A percentile compares a stretch with the other conserved stretches of the same genome.
Conservation (phyloP, 108 stramenopile species). For the Nannochloropsis oceanica region DNA sequence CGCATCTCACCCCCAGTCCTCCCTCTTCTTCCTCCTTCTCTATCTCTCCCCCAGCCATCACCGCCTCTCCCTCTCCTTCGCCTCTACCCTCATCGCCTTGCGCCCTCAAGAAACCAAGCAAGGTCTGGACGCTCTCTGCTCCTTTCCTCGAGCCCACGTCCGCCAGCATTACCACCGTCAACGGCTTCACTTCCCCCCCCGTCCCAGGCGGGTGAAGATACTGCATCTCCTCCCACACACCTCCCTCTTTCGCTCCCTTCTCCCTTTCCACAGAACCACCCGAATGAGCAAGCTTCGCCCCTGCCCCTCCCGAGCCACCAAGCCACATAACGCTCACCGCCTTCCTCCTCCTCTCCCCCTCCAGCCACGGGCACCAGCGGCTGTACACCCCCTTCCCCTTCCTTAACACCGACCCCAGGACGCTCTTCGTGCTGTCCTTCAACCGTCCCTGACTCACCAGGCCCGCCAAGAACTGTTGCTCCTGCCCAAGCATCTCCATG, state of each 20-base stretch:
- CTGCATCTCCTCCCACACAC: background rate
- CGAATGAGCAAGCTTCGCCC: no score
- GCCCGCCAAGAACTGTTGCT: slow-evolving; percentile 53
- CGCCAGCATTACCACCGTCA: background rate
- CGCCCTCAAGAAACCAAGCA: background rate
- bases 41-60: slow-evolving; percentile 5
- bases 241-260: background rate
- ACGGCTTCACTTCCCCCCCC: background rate
- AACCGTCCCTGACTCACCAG: slow-evolving; percentile 48
- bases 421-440: slow-evolving; percentile 35
- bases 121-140: background rate
- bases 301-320: background rate
- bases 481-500: slow-evolving; percentile 67
- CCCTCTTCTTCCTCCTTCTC: background rate
- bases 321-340: background rate
- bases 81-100: background rate
- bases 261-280: background rate
- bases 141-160: background rate
- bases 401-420: background rate
- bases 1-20: background rate
- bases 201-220: background rate
- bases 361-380: background rate
- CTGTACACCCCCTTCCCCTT: background rate
- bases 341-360: background rate
- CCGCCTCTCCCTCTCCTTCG: slow-evolving; percentile 7